These are phyloP conservation scores for Citeromyces hawaiiensis DNA, from an alignment of 1,139 yeast species.

Conservation along the genomic window DNA sequence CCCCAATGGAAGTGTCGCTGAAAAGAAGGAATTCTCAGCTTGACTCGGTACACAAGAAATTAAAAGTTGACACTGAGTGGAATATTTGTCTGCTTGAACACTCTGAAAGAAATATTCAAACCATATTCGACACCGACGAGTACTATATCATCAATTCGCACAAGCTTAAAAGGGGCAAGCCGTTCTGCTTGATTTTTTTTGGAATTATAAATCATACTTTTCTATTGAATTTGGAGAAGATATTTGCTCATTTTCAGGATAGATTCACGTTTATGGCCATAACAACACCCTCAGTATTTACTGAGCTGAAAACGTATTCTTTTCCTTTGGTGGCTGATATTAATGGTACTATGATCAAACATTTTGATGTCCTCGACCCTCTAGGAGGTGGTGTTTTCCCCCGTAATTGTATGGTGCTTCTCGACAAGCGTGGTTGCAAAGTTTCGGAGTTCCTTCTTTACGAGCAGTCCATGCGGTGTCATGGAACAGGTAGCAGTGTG, in stretches of 20 bases:
- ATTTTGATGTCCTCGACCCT: conserved; percentile 25
- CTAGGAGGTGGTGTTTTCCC: conserved; percentile 41
- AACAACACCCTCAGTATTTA: background rate
- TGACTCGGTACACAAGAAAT: background rate
- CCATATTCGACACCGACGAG: background rate
- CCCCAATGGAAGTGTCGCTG: background rate
- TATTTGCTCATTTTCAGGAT: background rate
- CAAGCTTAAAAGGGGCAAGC: background rate
- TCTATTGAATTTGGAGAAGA: background rate
- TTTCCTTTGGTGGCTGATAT: background rate
- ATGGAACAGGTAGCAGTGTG: background rate
- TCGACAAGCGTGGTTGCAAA: conserved; percentile 13
- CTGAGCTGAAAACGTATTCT: background rate
- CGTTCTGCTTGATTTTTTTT: background rate
- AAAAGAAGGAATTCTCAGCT: background rate
- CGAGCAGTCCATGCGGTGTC: background rate
- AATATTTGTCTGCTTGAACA: background rate
- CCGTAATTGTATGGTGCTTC: conserved; percentile 23
- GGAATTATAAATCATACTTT: background rate
- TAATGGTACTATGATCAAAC: conserved; percentile 16
- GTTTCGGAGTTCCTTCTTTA: background rate
- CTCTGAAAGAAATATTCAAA: background rate
- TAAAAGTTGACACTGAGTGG: background rate
- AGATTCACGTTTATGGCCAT: background rate
- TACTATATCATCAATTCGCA: background rate